Evolutionary conservation across 192 early-diverging fungal genomes (phyloP).

Genomic region (Chytriomyces confervae): DNA sequence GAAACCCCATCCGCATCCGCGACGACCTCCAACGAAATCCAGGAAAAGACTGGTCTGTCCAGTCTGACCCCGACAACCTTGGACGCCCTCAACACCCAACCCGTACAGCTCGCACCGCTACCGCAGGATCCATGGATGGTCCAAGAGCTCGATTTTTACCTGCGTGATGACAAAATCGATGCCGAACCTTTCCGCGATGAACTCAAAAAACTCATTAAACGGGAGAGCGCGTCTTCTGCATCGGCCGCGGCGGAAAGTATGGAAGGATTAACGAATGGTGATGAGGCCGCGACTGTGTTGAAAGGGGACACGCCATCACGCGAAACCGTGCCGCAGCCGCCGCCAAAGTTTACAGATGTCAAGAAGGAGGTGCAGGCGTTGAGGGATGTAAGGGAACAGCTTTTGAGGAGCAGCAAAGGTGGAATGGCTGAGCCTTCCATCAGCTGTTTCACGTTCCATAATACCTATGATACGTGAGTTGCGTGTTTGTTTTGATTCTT

Average conservation of each 20-base stretch:
- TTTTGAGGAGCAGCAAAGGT: slow-evolving; percentile 16
- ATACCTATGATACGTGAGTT: slow-evolving; percentile 71
- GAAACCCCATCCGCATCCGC: neutral
- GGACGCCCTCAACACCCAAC: slow-evolving; percentile 82
- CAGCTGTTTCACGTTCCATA: slow-evolving; percentile 96
- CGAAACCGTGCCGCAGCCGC: too few relatives aligned
- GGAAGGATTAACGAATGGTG: too few relatives aligned
- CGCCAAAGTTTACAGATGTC: slow-evolving; percentile 74
- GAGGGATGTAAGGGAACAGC: slow-evolving; percentile 77
- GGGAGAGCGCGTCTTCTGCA: slow-evolving; percentile 53
- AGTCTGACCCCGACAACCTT: slow-evolving; percentile 47
- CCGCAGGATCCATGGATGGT: slow-evolving; percentile 75
- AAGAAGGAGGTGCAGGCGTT: slow-evolving; percentile 77
- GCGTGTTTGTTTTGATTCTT: neutral
- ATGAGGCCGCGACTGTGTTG: too few relatives aligned
- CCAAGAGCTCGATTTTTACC: slow-evolving; percentile 79
- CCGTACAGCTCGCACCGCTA: slow-evolving; percentile 72
- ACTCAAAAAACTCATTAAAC: slow-evolving; percentile 50
- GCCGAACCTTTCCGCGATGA: slow-evolving; percentile 23
- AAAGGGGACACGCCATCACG: too few relatives aligned
- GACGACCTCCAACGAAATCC: neutral
- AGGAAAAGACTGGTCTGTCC: slow-evolving; percentile 34
- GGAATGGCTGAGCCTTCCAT: slow-evolving; percentile 80
- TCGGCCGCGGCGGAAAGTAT: too few relatives aligned
- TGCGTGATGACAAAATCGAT: slow-evolving; percentile 66